These are phyloP conservation scores for Eimeria praecox DNA, from an alignment of 169 alveolate species.

Conservation along the genomic window DNA sequence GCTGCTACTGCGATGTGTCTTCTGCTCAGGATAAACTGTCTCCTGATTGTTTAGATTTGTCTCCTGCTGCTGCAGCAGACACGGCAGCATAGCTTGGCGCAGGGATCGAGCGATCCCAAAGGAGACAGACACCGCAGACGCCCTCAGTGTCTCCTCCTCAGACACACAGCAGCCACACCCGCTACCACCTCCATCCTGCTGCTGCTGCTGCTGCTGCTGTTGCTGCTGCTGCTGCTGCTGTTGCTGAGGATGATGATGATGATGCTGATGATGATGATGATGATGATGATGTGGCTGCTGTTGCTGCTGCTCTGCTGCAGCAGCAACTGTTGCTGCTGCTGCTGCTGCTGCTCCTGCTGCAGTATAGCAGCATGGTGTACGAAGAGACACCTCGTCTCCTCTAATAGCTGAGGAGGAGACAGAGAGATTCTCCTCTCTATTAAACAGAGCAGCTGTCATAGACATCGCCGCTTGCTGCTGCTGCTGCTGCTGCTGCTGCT, in stretches of 20 bases:
- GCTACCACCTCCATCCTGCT: background rate
- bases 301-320: background rate
- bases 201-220: conserved; percentile 5
- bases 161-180: no score
- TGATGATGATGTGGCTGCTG: background rate
- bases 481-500: conserved; percentile 9
- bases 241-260: background rate
- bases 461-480: background rate
- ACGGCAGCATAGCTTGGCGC: background rate
- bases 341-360: no score
- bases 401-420: no score
- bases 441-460: background rate
- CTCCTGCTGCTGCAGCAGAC: background rate
- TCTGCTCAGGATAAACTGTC: background rate
- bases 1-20: background rate
- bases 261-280: background rate
- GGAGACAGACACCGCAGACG: background rate
- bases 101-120: conserved; percentile 4
- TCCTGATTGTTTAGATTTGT: background rate
- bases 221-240: background rate
- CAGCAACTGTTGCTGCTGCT: background rate
- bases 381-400: no score
- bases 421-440: background rate
- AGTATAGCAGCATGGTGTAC: no score
- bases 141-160: background rate